Conservation (phyloP, 305 asterid genomes). For the Fraxinus dipetala region DNA sequence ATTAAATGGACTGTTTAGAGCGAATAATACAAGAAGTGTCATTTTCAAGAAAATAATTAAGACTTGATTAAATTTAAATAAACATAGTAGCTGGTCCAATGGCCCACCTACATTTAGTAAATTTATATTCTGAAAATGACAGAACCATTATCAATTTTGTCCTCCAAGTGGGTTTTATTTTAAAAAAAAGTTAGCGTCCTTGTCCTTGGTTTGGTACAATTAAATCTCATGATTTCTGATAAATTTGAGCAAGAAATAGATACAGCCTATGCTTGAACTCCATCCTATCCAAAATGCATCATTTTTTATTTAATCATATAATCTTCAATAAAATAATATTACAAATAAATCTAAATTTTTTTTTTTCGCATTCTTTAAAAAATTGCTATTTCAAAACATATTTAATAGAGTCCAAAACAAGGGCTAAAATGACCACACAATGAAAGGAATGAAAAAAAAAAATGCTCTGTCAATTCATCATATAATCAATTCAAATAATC, state of each 20-base stretch:
- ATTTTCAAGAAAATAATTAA: not conserved
- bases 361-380: too few species aligned
- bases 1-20: not conserved
- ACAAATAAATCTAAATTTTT: too few species aligned
- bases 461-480: not conserved
- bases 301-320: too few species aligned
- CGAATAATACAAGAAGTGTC: constrained; percentile 11
- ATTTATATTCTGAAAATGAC: not conserved
- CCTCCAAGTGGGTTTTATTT: not conserved
- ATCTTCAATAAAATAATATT: too few species aligned
- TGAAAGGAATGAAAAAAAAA: too few species aligned
- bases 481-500: too few species aligned
- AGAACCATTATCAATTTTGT: not conserved
- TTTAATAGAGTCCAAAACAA: too few species aligned
- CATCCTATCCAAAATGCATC: too few species aligned
- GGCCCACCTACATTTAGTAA: not conserved
- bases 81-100: not conserved
- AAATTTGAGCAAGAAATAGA: not conserved
- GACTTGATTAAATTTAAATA: not conserved
- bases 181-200: not conserved
- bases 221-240: not conserved
- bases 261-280: too few species aligned
- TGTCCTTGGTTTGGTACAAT: not conserved
- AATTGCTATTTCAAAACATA: too few species aligned
- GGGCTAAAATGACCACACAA: too few species aligned